Evolutionary conservation across 495 filamentous ascomycete genomes (phyloP).

Genomic region (Bathelium albidoporum): DNA sequence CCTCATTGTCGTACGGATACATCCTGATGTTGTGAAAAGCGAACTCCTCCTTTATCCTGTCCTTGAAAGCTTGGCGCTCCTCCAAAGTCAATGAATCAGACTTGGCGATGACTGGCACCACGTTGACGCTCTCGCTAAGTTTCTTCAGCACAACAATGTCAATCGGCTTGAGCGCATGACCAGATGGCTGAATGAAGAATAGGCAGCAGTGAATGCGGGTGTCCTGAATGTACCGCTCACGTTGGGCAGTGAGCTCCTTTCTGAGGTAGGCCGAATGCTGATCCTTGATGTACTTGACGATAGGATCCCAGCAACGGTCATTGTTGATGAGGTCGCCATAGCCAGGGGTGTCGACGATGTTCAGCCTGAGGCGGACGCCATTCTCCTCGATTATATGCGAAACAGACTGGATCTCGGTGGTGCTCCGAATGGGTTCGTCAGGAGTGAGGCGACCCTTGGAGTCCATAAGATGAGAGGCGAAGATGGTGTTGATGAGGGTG

Average conservation of each 20-base stretch:
- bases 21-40: constrained; percentile 99
- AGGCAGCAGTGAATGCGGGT: constrained; percentile 98
- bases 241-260: constrained; percentile 99
- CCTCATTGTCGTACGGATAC: constrained; percentile 99
- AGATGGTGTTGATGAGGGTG: constrained; percentile 99
- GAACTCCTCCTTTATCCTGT: constrained; percentile 98
- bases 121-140: constrained; percentile 96
- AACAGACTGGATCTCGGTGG: constrained; percentile 94
- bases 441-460: constrained; percentile 90
- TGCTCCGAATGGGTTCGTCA: constrained; percentile 84
- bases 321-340: constrained; percentile 79
- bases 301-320: constrained; percentile 81
- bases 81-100: constrained; percentile 93
- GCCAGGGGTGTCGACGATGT: constrained; percentile 72
- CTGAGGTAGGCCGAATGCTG: constrained; percentile 99
- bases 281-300: constrained; percentile 99
- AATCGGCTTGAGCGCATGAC: constrained; percentile 95
- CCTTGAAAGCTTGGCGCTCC: constrained; percentile 92
- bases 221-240: constrained; percentile 98
- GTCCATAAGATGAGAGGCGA: constrained; percentile 98
- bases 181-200: constrained; percentile 98
- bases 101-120: constrained; percentile 98
- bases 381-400: constrained; percentile 99
- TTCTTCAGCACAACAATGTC: constrained; percentile 99
- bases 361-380: constrained; percentile 64